Percentiles rank a stretch among this genome's conserved stretches.
phyloP scores from a whole-genome alignment of 2,329 filamentous ascomycete genomes.

The Pyricularia sp. region DNA sequence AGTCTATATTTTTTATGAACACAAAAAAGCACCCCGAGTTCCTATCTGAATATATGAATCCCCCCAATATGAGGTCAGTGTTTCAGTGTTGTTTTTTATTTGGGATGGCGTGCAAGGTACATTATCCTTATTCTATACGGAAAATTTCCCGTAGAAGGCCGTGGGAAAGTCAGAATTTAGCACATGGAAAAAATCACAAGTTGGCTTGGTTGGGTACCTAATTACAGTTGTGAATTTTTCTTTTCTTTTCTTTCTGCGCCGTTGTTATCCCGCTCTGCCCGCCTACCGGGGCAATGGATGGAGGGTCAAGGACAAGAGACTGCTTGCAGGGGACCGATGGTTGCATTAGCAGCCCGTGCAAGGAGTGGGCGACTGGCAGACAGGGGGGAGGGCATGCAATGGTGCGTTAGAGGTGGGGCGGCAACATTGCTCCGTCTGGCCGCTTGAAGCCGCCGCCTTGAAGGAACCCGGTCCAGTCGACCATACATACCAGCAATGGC shows the following conservation, averaged over 20 bases:
- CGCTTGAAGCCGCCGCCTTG: too few relatives aligned
- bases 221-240: too few relatives aligned
- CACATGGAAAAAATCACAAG: neutral
- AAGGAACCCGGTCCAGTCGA: too few relatives aligned
- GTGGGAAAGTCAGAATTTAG: neutral
- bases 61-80: neutral
- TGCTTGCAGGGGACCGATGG: neutral
- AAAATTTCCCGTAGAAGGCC: neutral
- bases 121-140: neutral
- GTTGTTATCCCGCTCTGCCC: neutral
- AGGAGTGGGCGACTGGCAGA: neutral
- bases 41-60: neutral
- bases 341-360: neutral
- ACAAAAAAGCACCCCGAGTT: neutral
- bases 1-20: neutral
- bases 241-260: neutral
- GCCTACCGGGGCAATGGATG: neutral
- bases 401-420: too few relatives aligned
- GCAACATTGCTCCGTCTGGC: too few relatives aligned
- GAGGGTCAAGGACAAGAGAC: neutral
- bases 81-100: neutral
- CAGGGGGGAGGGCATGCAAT: neutral
- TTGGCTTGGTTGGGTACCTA: too few relatives aligned
- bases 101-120: neutral
- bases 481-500: too few relatives aligned